Evolutionary conservation across 2,329 filamentous ascomycete genomes (phyloP).

Genomic region (Hypoxylon rubiginosum): DNA sequence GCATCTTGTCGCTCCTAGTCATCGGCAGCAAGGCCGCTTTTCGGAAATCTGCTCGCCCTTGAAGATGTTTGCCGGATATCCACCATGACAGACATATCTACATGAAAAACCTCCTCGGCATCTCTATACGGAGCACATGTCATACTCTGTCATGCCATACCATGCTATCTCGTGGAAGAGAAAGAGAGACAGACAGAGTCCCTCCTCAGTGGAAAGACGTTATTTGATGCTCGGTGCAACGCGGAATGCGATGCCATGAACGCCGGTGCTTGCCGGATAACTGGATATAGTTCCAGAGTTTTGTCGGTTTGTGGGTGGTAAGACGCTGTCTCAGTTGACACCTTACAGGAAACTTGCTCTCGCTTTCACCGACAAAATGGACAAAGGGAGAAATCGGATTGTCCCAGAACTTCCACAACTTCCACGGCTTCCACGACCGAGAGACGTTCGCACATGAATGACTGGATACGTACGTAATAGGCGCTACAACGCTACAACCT

Average conservation of each 20-base stretch:
- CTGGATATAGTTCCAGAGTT: no score
- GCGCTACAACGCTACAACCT: background rate
- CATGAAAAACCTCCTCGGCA: conserved; percentile 28
- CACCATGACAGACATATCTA: conserved; percentile 21
- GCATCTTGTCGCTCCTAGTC: conserved; percentile 9
- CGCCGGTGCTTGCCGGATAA: background rate
- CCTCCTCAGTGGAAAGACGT: background rate
- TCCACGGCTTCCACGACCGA: no score
- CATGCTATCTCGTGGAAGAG: background rate
- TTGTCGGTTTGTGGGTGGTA: no score
- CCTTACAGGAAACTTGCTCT: conserved; percentile 21
- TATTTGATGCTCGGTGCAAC: conserved; percentile 4
- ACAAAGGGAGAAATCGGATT: conserved; percentile 10
- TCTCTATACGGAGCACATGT: conserved; percentile 24
- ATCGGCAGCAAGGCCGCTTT: conserved; percentile 31
- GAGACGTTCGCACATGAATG: background rate
- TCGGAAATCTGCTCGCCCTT: conserved; percentile 19
- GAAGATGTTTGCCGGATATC: conserved; percentile 16
- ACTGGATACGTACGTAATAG: background rate
- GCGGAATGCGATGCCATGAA: background rate
- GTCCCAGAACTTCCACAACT: background rate
- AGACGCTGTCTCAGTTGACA: conserved; percentile 5
- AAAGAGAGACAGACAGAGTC: no score
- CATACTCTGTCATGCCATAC: background rate
- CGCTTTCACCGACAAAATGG: conserved; percentile 5